Base-by-base conservation (phyloP, 306 rosid species). In the Casuarina equisetifolia region DNA sequence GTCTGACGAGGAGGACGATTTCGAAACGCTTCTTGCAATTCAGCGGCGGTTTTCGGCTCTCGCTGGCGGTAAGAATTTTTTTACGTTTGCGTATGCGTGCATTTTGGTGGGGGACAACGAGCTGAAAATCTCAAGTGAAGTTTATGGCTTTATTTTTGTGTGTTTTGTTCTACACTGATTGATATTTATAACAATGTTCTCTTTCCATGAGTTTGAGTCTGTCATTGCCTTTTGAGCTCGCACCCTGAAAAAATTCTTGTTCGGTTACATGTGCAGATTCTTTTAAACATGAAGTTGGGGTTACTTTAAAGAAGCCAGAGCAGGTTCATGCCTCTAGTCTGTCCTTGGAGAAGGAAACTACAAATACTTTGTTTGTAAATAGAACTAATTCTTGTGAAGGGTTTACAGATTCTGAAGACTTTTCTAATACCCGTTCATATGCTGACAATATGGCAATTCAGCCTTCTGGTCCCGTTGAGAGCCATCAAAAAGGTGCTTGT, bases 1-100 rank as follows among this genome's bases (percentile, higher is more conserved):
- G 16, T 55, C 88, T 17, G 97, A 88, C 0, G 97, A 84, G 9
- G 94, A 82, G 20, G 97, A 95, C 40, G 98, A 95, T 50, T 63
- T 83, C 5, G 93, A 86, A 71, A 89, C 90, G 3, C 85, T 85
- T 1, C 90, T 88, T 1, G 87, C 93, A 5, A 83, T 95, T 46
- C 79, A 76, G 82, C 85, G 44, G 49, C 93, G 97, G 48, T 90
- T 92, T 71, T 59, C 88, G 0, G 58, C 84, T 44, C 88, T 88
- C 73, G 84, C 73, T 19, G 64, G 42, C 57, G 91, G 97, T 91
- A 85, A 32, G 74, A 16, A 40, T 3, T 54, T 40, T 8, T 59
- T 1, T 50, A 20, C 25, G 9, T 75, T n/a, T 54, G 16, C 35
- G 17, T 72, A 6, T 46, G 17, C 16, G 1, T 40, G 9, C 13